Conservation (phyloP, 345 rosid genomes). For the Eucalyptus virginea region DNA sequence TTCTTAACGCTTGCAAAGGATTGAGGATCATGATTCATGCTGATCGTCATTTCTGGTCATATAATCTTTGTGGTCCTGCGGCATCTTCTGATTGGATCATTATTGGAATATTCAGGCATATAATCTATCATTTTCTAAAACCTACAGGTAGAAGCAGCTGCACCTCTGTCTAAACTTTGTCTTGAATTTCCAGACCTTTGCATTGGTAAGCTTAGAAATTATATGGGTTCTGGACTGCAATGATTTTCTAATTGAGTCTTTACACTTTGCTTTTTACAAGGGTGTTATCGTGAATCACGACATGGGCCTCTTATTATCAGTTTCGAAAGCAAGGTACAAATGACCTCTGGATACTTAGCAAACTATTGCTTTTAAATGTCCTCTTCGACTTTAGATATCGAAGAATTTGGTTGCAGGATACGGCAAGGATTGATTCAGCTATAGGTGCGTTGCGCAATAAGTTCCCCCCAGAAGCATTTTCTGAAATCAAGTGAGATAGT, state of each 20-base stretch:
- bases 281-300: constrained; percentile 71
- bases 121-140: not conserved
- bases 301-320: constrained; percentile 46
- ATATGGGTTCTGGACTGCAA: not conserved
- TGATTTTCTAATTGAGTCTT: constrained; percentile 1
- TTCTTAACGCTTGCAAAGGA: not conserved
- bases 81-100: not conserved
- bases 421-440: constrained; percentile 42
- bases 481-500: constrained; percentile 4
- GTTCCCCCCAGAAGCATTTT: constrained; percentile 31
- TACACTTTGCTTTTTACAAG: constrained; percentile 10
- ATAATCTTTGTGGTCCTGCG: not conserved
- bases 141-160: constrained; percentile 78
- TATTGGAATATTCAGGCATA: not conserved
- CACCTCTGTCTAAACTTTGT: constrained; percentile 69
- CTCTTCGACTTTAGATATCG: not conserved
- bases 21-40: not conserved
- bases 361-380: not conserved
- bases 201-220: constrained; percentile 32
- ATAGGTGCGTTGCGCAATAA: constrained; percentile 39
- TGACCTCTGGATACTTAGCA: not conserved
- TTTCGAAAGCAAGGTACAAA: constrained; percentile 72
- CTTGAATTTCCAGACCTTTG: constrained; percentile 82
- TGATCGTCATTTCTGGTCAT: not conserved
- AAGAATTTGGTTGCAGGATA: constrained; percentile 26